Conservation (phyloP, 2,329 filamentous ascomycete genomes). For the Laburnicola sp. region DNA sequence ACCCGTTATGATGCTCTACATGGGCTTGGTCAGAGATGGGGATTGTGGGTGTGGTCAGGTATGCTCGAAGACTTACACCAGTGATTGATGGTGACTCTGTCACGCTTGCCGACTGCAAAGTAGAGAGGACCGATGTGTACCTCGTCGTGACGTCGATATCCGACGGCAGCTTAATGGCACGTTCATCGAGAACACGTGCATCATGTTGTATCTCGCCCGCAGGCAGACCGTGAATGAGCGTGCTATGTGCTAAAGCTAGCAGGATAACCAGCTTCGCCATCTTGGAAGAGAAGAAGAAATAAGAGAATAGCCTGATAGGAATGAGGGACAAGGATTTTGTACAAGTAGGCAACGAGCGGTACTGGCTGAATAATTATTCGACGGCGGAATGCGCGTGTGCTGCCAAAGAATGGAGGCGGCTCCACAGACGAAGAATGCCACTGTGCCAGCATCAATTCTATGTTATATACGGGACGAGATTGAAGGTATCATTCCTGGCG, state of each 20-base stretch:
- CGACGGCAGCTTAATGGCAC: constrained; percentile 27
- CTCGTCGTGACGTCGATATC: constrained; percentile 33
- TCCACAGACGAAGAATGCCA: constrained; percentile 21
- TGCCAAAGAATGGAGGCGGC: constrained; percentile 32
- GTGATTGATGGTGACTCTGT: constrained; percentile 31
- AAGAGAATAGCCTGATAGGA: constrained; percentile 17
- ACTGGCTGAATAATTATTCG: constrained; percentile 10
- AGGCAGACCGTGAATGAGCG: constrained; percentile 30
- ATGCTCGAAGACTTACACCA: constrained; percentile 27
- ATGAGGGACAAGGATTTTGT: constrained; percentile 14
- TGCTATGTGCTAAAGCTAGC: constrained; percentile 29
- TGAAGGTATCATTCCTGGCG: constrained; percentile 6
- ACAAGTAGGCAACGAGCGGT: constrained; percentile 20
- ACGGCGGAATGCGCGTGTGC: constrained; percentile 29
- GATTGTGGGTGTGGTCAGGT: background rate
- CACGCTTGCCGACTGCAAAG: constrained; percentile 32
- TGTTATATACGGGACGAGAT: constrained; percentile 29
- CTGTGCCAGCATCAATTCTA: constrained; percentile 10
- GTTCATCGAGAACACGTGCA: constrained; percentile 18
- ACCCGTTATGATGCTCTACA: constrained; percentile 34
- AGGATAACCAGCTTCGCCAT: constrained; percentile 36
- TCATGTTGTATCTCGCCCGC: constrained; percentile 19
- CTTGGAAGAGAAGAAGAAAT: constrained; percentile 9
- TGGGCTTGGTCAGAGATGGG: constrained; percentile 9
- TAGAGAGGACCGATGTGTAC: constrained; percentile 30